Percentiles rank a stretch among this genome's conserved stretches.
These are phyloP conservation scores for Papiliotrema flavescens DNA, from an alignment of 1,284 basidiomycete species.

Conservation along the genomic window DNA sequence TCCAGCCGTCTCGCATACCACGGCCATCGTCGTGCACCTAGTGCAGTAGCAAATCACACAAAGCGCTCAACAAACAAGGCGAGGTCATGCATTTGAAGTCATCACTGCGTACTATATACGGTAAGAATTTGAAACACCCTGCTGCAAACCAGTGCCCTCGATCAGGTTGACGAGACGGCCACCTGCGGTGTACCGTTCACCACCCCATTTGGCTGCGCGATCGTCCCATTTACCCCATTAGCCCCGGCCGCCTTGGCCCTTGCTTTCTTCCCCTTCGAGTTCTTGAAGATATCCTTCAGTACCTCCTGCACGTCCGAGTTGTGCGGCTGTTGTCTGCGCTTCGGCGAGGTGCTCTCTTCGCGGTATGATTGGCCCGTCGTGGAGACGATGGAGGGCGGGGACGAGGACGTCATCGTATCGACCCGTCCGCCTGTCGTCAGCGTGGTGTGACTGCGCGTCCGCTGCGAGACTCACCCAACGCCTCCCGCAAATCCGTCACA, in stretches of 20 bases:
- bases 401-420: slow-evolving; percentile 10
- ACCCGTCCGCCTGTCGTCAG: slow-evolving; percentile 16
- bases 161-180: neutral
- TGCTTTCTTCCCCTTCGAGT: slow-evolving; percentile 25
- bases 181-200: neutral
- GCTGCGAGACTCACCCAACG: slow-evolving; percentile 53
- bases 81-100: no score
- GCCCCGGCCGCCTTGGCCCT: neutral
- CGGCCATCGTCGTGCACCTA: no score
- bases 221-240: no score
- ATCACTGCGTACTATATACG: no score
- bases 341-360: neutral
- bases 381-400: slow-evolving; percentile 19
- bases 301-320: slow-evolving; percentile 41
- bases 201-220: no score
- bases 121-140: no score
- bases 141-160: no score
- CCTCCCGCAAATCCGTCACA: slow-evolving; percentile 78
- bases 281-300: slow-evolving; percentile 48
- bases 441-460: neutral
- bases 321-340: neutral
- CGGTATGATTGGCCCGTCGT: slow-evolving; percentile 6
- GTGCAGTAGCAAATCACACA: no score
- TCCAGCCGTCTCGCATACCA: no score
- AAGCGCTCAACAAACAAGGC: no score